These are phyloP conservation scores for Trapa incisa DNA, from an alignment of 345 rosid species.

Conservation along the genomic window DNA sequence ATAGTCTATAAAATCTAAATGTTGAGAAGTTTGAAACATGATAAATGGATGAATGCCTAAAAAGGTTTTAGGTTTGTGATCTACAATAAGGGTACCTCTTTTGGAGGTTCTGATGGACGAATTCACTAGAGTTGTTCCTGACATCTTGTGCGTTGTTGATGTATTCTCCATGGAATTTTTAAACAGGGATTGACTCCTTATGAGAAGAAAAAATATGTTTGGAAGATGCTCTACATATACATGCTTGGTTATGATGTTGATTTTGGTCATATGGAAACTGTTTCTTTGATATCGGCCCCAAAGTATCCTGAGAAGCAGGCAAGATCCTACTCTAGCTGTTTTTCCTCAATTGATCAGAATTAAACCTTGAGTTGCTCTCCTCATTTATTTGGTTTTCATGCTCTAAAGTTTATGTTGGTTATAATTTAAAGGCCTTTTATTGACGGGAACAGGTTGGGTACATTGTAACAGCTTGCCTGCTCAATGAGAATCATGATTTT, in stretches of 20 bases:
- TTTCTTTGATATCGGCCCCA: slow-evolving; percentile 97
- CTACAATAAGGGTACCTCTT: not conserved
- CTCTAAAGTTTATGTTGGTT: not conserved
- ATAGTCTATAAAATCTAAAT: not conserved
- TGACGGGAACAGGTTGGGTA: slow-evolving; percentile 79
- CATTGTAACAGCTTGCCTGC: slow-evolving; percentile 81
- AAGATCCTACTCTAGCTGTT: slow-evolving; percentile 6
- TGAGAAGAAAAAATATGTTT: slow-evolving; percentile 99
- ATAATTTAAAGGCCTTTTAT: slow-evolving; percentile 9
- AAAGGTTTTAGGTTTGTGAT: not conserved
- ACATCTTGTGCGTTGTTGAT: not conserved
- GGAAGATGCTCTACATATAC: slow-evolving; percentile 96
- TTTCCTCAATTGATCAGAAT: not conserved
- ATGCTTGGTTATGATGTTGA: slow-evolving; percentile 99
- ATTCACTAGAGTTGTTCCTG: not conserved
- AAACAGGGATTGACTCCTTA: slow-evolving; percentile 79
- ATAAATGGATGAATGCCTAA: not conserved
- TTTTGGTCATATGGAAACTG: slow-evolving; percentile 99
- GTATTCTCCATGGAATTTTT: slow-evolving; percentile 5
- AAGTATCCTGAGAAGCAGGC: slow-evolving; percentile 99
- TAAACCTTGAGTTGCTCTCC: not conserved
- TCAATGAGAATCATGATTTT: slow-evolving; percentile 96
- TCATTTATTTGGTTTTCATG: not conserved
- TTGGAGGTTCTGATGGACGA: not conserved
- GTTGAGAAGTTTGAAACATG: not conserved